Conservation (phyloP, 2,329 filamentous ascomycete genomes). For the Sarocladium oryzae region DNA sequence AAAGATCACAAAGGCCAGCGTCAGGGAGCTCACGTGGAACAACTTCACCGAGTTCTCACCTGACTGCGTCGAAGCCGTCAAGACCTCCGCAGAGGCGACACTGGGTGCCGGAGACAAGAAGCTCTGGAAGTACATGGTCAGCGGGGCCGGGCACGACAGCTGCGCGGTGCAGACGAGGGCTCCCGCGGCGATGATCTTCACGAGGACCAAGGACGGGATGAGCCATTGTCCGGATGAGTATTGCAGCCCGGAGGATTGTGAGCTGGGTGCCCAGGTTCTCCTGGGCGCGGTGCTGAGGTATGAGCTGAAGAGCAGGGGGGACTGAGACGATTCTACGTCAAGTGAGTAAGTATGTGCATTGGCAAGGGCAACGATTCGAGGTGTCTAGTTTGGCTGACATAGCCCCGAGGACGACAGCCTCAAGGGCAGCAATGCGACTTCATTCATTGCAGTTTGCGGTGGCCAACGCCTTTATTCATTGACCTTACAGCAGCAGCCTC, state of each 20-base stretch:
- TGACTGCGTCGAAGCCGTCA: slow-evolving; percentile 59
- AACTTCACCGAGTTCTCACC: slow-evolving; percentile 57
- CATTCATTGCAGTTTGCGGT: too few species aligned
- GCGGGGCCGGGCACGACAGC: slow-evolving; percentile 33
- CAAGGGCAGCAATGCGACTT: too few species aligned
- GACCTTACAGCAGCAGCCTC: too few species aligned
- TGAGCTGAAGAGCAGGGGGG: slow-evolving; percentile 11
- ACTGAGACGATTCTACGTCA: too few species aligned
- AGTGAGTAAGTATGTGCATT: too few species aligned
- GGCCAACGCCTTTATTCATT: too few species aligned
- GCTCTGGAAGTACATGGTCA: slow-evolving; percentile 24
- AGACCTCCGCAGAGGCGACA: slow-evolving; percentile 43
- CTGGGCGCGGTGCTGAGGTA: slow-evolving; percentile 19
- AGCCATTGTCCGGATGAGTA: slow-evolving; percentile 31
- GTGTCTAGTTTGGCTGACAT: too few species aligned
- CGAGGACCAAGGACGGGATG: slow-evolving; percentile 28
- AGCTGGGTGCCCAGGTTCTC: slow-evolving; percentile 22
- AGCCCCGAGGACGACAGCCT: too few species aligned
- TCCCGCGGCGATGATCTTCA: slow-evolving; percentile 33
- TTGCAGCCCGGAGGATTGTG: slow-evolving; percentile 28
- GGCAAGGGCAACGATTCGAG: too few species aligned
- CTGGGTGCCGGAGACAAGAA: slow-evolving; percentile 24
- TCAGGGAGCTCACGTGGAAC: slow-evolving; percentile 53
- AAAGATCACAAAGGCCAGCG: slow-evolving; percentile 40
- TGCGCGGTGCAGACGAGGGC: slow-evolving; percentile 26